Conservation (phyloP, 2,329 filamentous ascomycete species). For the Sclerotinia borealis region DNA sequence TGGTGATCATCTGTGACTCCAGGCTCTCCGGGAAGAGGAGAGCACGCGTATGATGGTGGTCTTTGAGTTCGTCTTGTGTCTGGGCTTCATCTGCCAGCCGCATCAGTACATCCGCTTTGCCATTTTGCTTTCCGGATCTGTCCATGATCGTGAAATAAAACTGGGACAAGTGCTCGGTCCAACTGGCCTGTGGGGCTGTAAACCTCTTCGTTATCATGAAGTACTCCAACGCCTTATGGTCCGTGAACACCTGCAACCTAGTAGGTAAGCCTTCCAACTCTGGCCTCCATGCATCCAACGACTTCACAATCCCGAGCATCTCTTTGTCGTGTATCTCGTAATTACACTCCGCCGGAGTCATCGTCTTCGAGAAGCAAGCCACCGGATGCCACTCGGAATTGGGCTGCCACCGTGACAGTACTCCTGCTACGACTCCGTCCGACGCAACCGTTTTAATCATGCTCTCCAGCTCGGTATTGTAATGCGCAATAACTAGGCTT, state of each 20-base stretch:
- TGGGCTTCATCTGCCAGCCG: not conserved
- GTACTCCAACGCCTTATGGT: slow-evolving; percentile 13
- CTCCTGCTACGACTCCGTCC: slow-evolving; percentile 10
- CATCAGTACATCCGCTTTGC: not conserved
- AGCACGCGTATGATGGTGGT: too few species aligned
- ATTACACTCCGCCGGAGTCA: slow-evolving; percentile 24
- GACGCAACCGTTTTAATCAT: slow-evolving; percentile 12
- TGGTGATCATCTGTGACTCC: too few species aligned
- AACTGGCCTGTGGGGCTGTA: not conserved
- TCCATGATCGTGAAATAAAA: slow-evolving; percentile 13
- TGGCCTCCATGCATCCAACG: slow-evolving; percentile 8
- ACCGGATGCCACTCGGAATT: slow-evolving; percentile 12
- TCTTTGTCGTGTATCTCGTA: slow-evolving; percentile 33
- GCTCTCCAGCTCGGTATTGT: not conserved
- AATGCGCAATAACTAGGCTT: not conserved
- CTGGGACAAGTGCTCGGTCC: not conserved
- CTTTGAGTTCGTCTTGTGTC: too few species aligned
- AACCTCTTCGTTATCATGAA: slow-evolving; percentile 17
- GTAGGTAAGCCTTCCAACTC: not conserved
- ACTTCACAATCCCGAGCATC: slow-evolving; percentile 28
- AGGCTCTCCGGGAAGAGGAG: too few species aligned
- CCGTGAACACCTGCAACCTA: not conserved
- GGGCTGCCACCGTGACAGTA: slow-evolving; percentile 11
- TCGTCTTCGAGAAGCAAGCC: slow-evolving; percentile 26
- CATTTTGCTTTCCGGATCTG: slow-evolving; percentile 2